phyloP scores from a whole-genome alignment of 1,284 basidiomycete species.

The Coniferiporia weirii region DNA sequence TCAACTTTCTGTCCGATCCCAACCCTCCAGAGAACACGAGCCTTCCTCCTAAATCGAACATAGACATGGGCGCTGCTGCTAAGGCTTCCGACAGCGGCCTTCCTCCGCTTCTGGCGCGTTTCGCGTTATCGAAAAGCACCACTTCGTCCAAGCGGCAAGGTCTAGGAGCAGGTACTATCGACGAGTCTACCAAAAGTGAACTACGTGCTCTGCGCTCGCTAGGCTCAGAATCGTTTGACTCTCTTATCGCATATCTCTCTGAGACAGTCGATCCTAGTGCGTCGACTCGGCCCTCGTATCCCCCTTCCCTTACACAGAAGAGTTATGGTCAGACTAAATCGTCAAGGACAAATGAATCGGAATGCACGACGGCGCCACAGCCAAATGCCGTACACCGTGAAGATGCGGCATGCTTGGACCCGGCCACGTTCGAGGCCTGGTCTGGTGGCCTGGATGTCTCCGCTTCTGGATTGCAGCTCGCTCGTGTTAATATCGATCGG shows the following conservation, averaged over 20 bases:
- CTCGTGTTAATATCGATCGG: not conserved
- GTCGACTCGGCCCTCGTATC: not conserved
- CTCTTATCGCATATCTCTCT: constrained; percentile 11
- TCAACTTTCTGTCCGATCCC: not conserved
- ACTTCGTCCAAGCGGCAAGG: constrained; percentile 6
- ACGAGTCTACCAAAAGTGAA: constrained; percentile 5
- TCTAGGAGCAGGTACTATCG: not conserved
- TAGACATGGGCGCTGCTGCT: not conserved
- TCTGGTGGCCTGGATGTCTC: not conserved
- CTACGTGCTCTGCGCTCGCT: constrained; percentile 10
- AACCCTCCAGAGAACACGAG: not conserved
- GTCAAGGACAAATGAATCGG: not conserved
- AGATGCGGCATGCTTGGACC: not conserved
- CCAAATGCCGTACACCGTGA: not conserved
- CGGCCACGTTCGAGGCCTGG: constrained; percentile 1
- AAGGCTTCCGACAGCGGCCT: not conserved
- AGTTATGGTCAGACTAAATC: not conserved
- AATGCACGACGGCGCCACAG: not conserved
- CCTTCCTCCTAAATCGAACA: not conserved
- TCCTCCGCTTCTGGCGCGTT: not conserved
- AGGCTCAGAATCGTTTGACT: constrained; percentile 13
- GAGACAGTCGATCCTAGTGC: constrained; percentile 6
- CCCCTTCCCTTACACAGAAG: not conserved
- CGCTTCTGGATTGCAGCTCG: not conserved
- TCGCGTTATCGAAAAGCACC: not conserved